phyloP scores from a whole-genome alignment of 176 grass and related monocot genomes.

The Eleusine indica region DNA sequence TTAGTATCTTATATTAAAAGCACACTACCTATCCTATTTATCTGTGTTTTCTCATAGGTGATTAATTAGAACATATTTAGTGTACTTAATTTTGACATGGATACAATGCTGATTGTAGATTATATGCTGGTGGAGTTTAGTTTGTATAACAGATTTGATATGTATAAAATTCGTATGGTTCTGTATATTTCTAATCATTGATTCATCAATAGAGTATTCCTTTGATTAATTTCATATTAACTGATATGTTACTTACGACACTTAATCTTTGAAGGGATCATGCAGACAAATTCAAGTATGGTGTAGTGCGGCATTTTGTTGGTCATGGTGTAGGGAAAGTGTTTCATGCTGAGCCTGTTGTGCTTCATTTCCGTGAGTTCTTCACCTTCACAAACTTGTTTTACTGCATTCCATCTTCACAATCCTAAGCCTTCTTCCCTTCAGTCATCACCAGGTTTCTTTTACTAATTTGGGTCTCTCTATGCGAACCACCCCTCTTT shows the following conservation, averaged over 20 bases:
- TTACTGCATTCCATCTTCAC: neutral
- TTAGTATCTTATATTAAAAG: neutral
- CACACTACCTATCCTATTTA: neutral
- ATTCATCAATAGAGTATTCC: slow-evolving; percentile 19
- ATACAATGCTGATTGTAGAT: neutral
- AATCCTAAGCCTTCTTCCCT: slow-evolving; percentile 13
- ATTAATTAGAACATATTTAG: neutral
- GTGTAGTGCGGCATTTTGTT: slow-evolving; percentile 81
- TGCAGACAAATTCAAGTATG: slow-evolving; percentile 82
- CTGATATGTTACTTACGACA: slow-evolving; percentile 9
- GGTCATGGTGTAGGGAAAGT: slow-evolving; percentile 91
- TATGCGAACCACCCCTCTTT: no score
- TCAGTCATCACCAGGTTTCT: neutral
- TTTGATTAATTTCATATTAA: slow-evolving; percentile 23
- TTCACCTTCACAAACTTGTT: neutral
- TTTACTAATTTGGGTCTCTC: no score
- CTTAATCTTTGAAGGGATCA: slow-evolving; percentile 61
- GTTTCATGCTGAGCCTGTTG: slow-evolving; percentile 84
- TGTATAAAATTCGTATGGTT: slow-evolving; percentile 9
- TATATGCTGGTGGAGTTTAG: slow-evolving; percentile 8
- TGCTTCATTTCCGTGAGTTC: slow-evolving; percentile 89
- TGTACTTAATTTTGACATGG: neutral
- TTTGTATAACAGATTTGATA: slow-evolving; percentile 10
- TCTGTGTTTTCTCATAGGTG: neutral
- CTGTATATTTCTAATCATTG: slow-evolving; percentile 11